Base-by-base conservation (phyloP, 2,329 filamentous ascomycete genomes). In the Pleoardoris graminearum region DNA sequence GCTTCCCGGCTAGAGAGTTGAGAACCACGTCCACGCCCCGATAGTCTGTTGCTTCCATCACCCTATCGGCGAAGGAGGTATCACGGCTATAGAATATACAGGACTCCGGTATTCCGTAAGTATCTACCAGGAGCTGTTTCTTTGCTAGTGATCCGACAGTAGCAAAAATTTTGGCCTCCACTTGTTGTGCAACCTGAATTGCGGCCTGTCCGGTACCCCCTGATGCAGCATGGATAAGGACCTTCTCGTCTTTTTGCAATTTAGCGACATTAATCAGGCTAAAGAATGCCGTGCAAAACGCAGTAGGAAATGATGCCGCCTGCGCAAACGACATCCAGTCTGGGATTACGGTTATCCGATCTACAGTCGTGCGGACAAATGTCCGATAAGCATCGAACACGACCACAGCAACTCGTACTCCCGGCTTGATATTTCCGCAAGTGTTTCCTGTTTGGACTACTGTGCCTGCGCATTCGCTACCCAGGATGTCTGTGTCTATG, bases 11-110 rank as follows among this genome's bases (percentile, higher is more conserved):
- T 3, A 63, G 50, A 3, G 62, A 65, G 51, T 75, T 75, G 35
- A 75, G 53, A 8, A 73, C 59, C 4, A 74, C 65, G 49, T 75
- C 69, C 2, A 74, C 68, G 12, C 73, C 73, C 3, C 50, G 33
- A 17, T 55, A 58, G 0, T 58, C 46, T 0, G 72, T 75, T 27
- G 53, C 37, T 4, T 54, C 37, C 41, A 50, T 43, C 3, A 75
- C 48, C 4, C 48, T 67, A 3, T 50, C 48, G 1, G 47, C 61
- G 45, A 75, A 75, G 8, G 54, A 54, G 1, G 51, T 48, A 33
- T 71, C 62, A 19, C 68, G 53, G 41, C 55, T 64, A 53, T 53
- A 58, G 53, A 75, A 70, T 47, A 75, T 73, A 44, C 68, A 65
- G 22, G 67, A 59, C 7, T 58, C 60, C 1, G 60, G 54, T n/a